Evolutionary conservation across 345 rosid species (phyloP).

Genomic region (Bretschneidera sinensis): DNA sequence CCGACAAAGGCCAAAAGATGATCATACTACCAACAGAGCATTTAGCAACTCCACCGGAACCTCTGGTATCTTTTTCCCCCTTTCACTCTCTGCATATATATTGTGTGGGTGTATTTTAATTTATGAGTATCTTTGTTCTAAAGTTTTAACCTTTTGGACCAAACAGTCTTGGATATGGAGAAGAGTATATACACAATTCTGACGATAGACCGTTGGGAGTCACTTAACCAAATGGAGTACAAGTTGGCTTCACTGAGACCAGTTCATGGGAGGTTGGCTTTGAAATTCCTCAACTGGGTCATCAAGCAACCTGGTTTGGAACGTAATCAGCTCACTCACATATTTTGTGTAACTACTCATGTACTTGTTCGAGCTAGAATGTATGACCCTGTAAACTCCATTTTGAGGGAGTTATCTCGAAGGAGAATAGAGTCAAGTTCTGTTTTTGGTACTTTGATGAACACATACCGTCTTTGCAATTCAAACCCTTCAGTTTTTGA

Average conservation of each 20-base stretch:
- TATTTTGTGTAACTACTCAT: conserved; percentile 59
- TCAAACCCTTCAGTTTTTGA: conserved; percentile 92
- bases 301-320: conserved; percentile 67
- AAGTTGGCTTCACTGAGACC: conserved; percentile 59
- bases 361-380: conserved; percentile 80
- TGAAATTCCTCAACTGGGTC: conserved; percentile 77
- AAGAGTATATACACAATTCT: conserved; percentile 68
- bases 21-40: conserved; percentile 3
- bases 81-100: neutral
- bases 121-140: conserved; percentile 3
- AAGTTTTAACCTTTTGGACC: conserved; percentile 14
- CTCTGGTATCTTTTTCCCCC: conserved; percentile 27
- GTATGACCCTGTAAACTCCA: conserved; percentile 57
- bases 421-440: conserved; percentile 42
- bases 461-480: conserved; percentile 67
- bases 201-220: conserved; percentile 83
- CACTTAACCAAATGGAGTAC: conserved; percentile 79
- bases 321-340: conserved; percentile 45
- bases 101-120: neutral
- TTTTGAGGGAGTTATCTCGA: conserved; percentile 47
- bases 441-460: conserved; percentile 64
- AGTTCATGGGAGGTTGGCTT: conserved; percentile 84
- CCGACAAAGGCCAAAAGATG: conserved; percentile 18
- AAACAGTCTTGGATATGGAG: conserved; percentile 47
- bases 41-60: conserved; percentile 11